Evolutionary conservation across 495 filamentous ascomycete genomes (phyloP).

Genomic region (Podospora pseudopauciseta): DNA sequence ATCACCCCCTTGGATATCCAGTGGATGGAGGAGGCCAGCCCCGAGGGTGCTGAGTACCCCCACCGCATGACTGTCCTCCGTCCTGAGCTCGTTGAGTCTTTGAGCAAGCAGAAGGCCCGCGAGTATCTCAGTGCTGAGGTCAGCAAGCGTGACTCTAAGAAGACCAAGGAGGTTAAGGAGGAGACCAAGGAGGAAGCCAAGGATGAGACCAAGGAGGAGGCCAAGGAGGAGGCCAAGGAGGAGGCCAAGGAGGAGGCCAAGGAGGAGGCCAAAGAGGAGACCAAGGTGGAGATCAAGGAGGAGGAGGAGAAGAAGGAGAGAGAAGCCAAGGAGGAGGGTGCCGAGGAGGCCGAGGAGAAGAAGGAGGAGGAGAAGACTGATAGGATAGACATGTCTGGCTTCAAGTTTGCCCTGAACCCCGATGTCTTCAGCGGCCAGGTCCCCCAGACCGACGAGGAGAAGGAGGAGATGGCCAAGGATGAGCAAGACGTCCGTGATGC

Average conservation of each 20-base stretch:
- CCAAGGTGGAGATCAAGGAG: slow-evolving; percentile 34
- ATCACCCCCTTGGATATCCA: slow-evolving; percentile 85
- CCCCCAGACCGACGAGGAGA: slow-evolving; percentile 87
- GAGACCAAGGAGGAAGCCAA: slow-evolving; percentile 29
- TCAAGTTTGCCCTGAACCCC: slow-evolving; percentile 86
- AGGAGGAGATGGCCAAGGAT: slow-evolving; percentile 76
- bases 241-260: slow-evolving; percentile 34
- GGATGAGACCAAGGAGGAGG: slow-evolving; percentile 7
- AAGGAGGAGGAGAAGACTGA: slow-evolving; percentile 29
- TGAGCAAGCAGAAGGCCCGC: slow-evolving; percentile 79
- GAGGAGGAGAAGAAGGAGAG: slow-evolving; percentile 31
- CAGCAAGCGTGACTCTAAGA: slow-evolving; percentile 48
- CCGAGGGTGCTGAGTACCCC: slow-evolving; percentile 64
- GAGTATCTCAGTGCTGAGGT: slow-evolving; percentile 79
- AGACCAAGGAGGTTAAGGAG: slow-evolving; percentile 28
- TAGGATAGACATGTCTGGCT: slow-evolving; percentile 71
- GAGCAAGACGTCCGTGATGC: slow-evolving; percentile 84
- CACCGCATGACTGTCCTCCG: slow-evolving; percentile 93
- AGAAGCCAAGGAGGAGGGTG: slow-evolving; percentile 29
- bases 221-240: slow-evolving; percentile 20
- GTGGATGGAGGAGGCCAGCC: slow-evolving; percentile 72
- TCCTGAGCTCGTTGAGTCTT: slow-evolving; percentile 80
- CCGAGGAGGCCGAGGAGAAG: slow-evolving; percentile 26
- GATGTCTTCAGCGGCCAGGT: slow-evolving; percentile 91
- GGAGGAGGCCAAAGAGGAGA: too few relatives aligned